Conservation (phyloP, 2,329 filamentous ascomycete species). For the Eutypa lata region DNA sequence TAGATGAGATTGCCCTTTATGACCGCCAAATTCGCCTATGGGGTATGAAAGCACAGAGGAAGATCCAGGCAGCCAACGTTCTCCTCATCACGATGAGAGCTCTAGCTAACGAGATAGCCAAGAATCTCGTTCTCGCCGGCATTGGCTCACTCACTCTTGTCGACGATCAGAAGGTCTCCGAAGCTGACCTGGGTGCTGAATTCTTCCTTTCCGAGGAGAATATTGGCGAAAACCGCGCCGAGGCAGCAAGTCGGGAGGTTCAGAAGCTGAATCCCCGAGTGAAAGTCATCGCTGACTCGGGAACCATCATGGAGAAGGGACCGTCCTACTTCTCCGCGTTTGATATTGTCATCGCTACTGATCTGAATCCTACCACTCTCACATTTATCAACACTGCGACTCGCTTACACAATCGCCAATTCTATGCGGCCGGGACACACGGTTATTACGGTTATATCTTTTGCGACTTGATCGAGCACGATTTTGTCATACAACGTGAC, state of each 20-base stretch:
- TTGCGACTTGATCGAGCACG: slow-evolving; percentile 84
- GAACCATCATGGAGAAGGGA: slow-evolving; percentile 63
- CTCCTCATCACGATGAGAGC: slow-evolving; percentile 85
- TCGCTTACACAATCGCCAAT: slow-evolving; percentile 72
- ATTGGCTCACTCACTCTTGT: slow-evolving; percentile 87
- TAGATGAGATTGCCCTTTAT: slow-evolving; percentile 95
- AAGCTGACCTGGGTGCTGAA: slow-evolving; percentile 76
- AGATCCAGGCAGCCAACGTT: slow-evolving; percentile 84
- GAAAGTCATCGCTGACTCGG: slow-evolving; percentile 66
- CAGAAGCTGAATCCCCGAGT: slow-evolving; percentile 89
- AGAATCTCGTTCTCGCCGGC: slow-evolving; percentile 93
- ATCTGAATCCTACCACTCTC: slow-evolving; percentile 72
- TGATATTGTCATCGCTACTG: slow-evolving; percentile 86
- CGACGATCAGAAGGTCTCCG: slow-evolving; percentile 71
- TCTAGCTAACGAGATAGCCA: slow-evolving; percentile 90
- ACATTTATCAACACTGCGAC: slow-evolving; percentile 83
- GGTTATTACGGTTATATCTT: slow-evolving; percentile 96
- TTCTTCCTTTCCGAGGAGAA: slow-evolving; percentile 73
- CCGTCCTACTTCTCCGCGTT: slow-evolving; percentile 75
- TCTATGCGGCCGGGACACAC: slow-evolving; percentile 85
- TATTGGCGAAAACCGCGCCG: slow-evolving; percentile 79
- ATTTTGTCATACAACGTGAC: slow-evolving; percentile 83
- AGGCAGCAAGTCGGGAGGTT: slow-evolving; percentile 74
- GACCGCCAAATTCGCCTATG: slow-evolving; percentile 96
- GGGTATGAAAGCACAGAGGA: slow-evolving; percentile 93